Evolutionary conservation across 2,329 filamentous ascomycete genomes (phyloP).

Genomic region (Neospermospora avenae): DNA sequence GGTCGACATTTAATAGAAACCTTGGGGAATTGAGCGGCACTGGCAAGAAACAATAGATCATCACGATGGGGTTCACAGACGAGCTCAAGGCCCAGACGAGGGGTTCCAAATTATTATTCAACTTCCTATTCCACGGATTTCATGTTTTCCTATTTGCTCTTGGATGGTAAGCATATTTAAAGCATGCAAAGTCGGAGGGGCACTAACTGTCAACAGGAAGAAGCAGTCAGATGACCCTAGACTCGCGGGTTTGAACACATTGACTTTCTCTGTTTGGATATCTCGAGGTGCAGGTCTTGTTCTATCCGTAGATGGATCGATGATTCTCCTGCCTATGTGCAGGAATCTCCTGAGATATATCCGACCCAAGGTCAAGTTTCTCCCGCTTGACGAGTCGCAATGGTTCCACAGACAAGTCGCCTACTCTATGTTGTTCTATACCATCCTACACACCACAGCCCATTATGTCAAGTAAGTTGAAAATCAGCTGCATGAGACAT

Average conservation of each 20-base stretch:
- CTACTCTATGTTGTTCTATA: conserved; percentile 83
- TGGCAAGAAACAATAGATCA: conserved; percentile 9
- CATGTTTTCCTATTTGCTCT: conserved; percentile 77
- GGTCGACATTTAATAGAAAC: conserved; percentile 50
- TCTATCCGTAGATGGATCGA: conserved; percentile 75
- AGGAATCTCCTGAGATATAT: conserved; percentile 81
- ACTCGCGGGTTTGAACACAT: conserved; percentile 73
- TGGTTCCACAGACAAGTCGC: conserved; percentile 97
- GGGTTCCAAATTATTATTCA: conserved; percentile 70
- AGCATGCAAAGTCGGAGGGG: not conserved
- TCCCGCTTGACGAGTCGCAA: conserved; percentile 93
- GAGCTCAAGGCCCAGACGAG: conserved; percentile 62
- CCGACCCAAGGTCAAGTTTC: conserved; percentile 79
- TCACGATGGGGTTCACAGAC: conserved; percentile 29
- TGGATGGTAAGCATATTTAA: conserved; percentile 67
- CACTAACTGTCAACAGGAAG: conserved; percentile 55
- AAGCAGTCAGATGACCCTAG: conserved; percentile 68
- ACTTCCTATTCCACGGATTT: conserved; percentile 75
- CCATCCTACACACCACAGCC: conserved; percentile 67
- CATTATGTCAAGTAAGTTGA: conserved; percentile 91
- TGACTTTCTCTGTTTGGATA: conserved; percentile 90
- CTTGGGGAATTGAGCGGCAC: conserved; percentile 18
- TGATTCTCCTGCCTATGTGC: conserved; percentile 94
- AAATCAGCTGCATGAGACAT: not conserved
- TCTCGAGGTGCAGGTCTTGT: conserved; percentile 90